Base-by-base conservation (phyloP, 495 filamentous ascomycete species). In the Penicillium riverlandense region DNA sequence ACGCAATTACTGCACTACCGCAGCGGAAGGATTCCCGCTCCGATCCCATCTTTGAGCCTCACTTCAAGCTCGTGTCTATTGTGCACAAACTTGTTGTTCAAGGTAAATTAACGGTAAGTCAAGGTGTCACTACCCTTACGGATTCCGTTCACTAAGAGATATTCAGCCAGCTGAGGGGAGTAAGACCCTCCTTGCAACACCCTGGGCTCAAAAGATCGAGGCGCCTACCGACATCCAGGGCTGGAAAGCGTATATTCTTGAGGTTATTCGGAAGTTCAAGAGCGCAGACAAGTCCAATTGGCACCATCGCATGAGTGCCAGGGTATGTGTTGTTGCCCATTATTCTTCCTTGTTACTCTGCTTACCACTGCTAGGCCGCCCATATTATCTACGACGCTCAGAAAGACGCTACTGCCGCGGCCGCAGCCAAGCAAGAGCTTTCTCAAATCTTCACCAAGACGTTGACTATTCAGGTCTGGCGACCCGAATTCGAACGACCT, bases 391-490 rank as follows among this genome's bases (percentile, higher is more conserved):
- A 85, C 53, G 70, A 84, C 44, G 71, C 72, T 16, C 54, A 67
- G 28, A 59, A 66, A 29, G 61, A 68, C 34, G 65, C 74, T 14
- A 46, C 55, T 11, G 60, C 69, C 33, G 82, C 85, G 5, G 58
- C 66, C 38, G 83, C 70, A 7, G 89, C 89, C 10, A 88, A 86
- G 55, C 60, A 72, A 22, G 86, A 92, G 41, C 73, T 96, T 30
- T 83, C 82, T 8, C 85, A 92, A 47, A 94, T 95, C 54, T 90
- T 95, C 54, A 95, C 90, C 35, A 95, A 95, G 65, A 95, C 90
- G 8, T 91, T 95, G 81, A 80, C 83, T 6, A 80, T 95, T 51
- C 88, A 94, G 61, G 90, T 99, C 10, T 99, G 92, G 92, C 90
- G 87, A 47, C 95, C 92, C 15, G 90, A 96, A 41, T 79, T 84